Evolutionary conservation across 208 protist genomes (phyloP), one percentile per base, ranked within the genome.

Genomic region (Trypanosoma conorhini): DNA sequence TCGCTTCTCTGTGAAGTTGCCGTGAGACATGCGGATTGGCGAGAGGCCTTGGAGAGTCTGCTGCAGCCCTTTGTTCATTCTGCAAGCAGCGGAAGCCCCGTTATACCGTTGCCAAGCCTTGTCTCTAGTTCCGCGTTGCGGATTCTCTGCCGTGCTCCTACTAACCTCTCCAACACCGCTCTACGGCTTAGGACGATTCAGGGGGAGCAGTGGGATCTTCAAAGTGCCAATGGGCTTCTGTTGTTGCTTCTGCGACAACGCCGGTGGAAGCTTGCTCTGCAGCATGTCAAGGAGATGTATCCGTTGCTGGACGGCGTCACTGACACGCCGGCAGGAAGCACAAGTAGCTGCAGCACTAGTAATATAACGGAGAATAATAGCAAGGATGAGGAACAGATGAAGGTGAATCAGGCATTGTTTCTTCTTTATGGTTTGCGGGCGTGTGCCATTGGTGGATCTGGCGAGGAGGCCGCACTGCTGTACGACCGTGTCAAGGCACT

Each of bases 81-180:
- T 35, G 75, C 75, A 50, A 59, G 66, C 22, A 66, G 61, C 38
- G 62, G 59, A 30, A 42, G 10, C 1, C 26, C 51, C 17, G 8
- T 5, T 30, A 21, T 55, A 33, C 57, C 58, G 5, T 84, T 90
- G 51, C 74, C 81, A 26, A 15, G 58, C 0, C 13, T 13, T 33
- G 87, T 90, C 8, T 83, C 72, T 15, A 58, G 30, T 35, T 74
- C 85, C 0, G 33, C 85, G 15, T 56, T 95, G n/a, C 35, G 24
- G 4, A 72, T 91, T 21, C 64, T 95, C 10, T 38, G 62, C 24
- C 76, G 77, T 52, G 80, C 81, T 8, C 80, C 74, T 1, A 81
- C 58, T 30, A 95, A 95, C 48, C 69, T 95, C 24, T 88, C 80
- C 54, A 92, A 87, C 67, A 92, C 84, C 0, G 90, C 79, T 0